Base-by-base conservation (phyloP, 23 red algal species). In the Gracilaria gracilis region DNA sequence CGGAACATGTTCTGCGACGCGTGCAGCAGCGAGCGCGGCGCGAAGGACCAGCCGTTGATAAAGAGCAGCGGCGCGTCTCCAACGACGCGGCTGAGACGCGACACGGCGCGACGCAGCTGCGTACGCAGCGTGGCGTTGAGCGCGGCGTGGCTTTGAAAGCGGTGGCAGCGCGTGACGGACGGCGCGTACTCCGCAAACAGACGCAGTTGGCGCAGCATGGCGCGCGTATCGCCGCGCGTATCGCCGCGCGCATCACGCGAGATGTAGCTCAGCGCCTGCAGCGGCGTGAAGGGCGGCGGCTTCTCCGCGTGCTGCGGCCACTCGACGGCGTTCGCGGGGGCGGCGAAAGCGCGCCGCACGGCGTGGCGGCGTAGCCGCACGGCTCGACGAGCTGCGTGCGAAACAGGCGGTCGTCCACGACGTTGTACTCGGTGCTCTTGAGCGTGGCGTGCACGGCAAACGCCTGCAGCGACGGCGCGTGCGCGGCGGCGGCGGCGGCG, bases 341-440 rank as follows among this genome's bases (percentile, higher is more conserved):
- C 29, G 16, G n/a, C 4, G n/a, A n/a, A n/a, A n/a, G n/a, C n/a
- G 42, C 15, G 5, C 25, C 64, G 64, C 72, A 88, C 35, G 57
- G 48, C 33, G 58, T 29, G n/a, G 61, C 76, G 25, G 66, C 73
- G 77, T 81, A 89, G 19, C 46, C 29, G 37, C 83, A 89, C 44
- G 91, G 36, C n/a, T n/a, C 35, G 61, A 91, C 89, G 49, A 95
- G 93, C 61, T 59, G 55, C 23, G 61, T 87, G 38, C 16, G 47
- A 51, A 90, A 81, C 11, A 79, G 59, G 25, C 69, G 72, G 57
- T 95, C 87, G 77, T 98, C 96, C 24, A 93, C 55, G 36, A 94
- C 96, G 16, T 76, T 83, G 62, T 95, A 98, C 65, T 98, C 96
- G 39, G 96, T 95, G 65, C 86, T 98, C 46, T 93, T 95, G 34